phyloP scores from a whole-genome alignment of 2,329 filamentous ascomycete species.

The Pestalotiopsis sp. region DNA sequence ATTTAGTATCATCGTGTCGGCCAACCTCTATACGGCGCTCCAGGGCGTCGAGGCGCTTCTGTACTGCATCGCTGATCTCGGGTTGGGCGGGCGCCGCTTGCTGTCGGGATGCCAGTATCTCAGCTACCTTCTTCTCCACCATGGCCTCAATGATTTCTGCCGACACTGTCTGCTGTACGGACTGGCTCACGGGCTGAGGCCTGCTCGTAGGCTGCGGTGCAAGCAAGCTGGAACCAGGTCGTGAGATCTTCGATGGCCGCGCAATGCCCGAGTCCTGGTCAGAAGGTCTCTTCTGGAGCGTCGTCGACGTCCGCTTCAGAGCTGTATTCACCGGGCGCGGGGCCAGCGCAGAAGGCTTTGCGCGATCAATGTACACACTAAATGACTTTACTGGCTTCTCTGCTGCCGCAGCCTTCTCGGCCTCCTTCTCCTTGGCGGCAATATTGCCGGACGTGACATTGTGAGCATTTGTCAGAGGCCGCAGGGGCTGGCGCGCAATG shows the following conservation, averaged over 20 bases:
- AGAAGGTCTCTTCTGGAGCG: constrained; percentile 44
- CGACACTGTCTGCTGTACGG: constrained; percentile 48
- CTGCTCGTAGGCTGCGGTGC: constrained; percentile 19
- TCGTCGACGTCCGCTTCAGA: constrained; percentile 25
- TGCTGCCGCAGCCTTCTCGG: constrained; percentile 51
- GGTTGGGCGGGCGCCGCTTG: constrained; percentile 51
- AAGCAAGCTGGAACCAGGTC: constrained; percentile 32
- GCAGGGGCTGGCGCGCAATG: constrained; percentile 71
- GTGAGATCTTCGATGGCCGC: constrained; percentile 52
- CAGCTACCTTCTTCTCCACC: constrained; percentile 88
- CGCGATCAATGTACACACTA: constrained; percentile 80
- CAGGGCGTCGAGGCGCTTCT: constrained; percentile 78
- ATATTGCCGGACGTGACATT: constrained; percentile 69
- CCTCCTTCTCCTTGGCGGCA: constrained; percentile 47
- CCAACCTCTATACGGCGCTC: constrained; percentile 82
- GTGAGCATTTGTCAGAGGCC: constrained; percentile 74
- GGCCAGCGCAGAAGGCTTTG: constrained; percentile 42
- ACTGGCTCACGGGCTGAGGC: constrained; percentile 18
- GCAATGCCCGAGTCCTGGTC: constrained; percentile 28
- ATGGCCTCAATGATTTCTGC: constrained; percentile 84
- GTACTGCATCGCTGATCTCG: constrained; percentile 75
- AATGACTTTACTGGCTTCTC: constrained; percentile 82
- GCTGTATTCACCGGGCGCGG: constrained; percentile 20
- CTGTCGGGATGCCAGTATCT: constrained; percentile 80
- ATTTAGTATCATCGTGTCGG: constrained; percentile 69